These are phyloP conservation scores for Telopea speciosissima DNA, from an alignment of 177 flowering plant species.

Conservation along the genomic window DNA sequence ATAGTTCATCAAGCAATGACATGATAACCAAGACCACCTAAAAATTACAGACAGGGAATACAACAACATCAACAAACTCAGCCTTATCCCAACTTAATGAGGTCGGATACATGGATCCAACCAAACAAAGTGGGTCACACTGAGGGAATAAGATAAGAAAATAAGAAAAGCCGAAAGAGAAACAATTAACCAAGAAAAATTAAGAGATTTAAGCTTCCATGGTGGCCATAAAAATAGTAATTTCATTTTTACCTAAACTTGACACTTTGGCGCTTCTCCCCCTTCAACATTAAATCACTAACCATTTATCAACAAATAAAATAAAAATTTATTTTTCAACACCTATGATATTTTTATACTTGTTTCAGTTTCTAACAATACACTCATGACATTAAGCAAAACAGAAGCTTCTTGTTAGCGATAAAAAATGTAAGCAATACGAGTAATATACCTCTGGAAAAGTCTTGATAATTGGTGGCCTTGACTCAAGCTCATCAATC, in stretches of 20 bases:
- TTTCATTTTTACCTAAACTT: not conserved
- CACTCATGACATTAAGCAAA: not conserved
- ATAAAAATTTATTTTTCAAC: too few relatives aligned
- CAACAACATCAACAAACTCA: too few relatives aligned
- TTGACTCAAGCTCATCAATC: conserved; percentile 34
- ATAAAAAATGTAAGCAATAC: too few relatives aligned
- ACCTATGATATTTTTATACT: not conserved
- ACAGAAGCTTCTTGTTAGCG: not conserved
- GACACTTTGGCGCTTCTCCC: not conserved
- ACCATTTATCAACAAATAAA: not conserved
- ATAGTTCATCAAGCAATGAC: not conserved
- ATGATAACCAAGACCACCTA: not conserved
- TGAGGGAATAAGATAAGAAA: not conserved
- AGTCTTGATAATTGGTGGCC: conserved; percentile 46
- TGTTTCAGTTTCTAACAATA: not conserved
- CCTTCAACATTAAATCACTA: not conserved
- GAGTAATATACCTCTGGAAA: conserved; percentile 53
- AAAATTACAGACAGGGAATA: not conserved
- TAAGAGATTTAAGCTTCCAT: not conserved
- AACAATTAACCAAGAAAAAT: too few relatives aligned
- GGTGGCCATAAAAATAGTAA: not conserved
- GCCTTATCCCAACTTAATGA: too few relatives aligned
- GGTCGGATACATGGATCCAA: too few relatives aligned
- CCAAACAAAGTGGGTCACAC: too few relatives aligned
- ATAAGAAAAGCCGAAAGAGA: not conserved